These are phyloP conservation scores for Saccharomycodes ludwigii DNA, from an alignment of 805 yeast species.

Conservation along the genomic window DNA sequence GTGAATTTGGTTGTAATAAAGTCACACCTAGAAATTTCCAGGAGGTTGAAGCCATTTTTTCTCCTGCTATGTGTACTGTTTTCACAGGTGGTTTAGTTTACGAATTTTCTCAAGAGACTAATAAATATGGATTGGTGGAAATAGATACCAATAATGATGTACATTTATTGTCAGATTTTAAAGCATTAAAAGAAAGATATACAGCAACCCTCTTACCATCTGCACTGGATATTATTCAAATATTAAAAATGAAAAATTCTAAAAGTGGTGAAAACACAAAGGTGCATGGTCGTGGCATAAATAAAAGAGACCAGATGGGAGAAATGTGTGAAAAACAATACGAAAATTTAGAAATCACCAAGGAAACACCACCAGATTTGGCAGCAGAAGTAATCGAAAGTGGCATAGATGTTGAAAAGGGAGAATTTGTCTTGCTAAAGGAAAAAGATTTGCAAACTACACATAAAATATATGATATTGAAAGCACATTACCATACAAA, in stretches of 20 bases:
- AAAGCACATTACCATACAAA: no score
- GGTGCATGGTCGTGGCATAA: no score
- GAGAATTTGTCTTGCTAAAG: constrained; percentile 35
- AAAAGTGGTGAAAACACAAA: no score
- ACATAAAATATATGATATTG: constrained; percentile 29
- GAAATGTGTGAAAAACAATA: constrained; percentile 31
- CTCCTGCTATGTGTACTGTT: constrained; percentile 57
- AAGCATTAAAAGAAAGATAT: constrained; percentile 35
- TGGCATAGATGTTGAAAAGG: constrained; percentile 38
- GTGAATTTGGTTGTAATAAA: constrained; percentile 87
- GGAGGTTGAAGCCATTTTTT: constrained; percentile 60
- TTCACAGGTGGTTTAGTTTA: constrained; percentile 82
- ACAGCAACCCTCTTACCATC: constrained; percentile 23
- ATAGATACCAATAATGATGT: constrained; percentile 30
- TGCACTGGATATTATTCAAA: no score
- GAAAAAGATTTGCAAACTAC: constrained; percentile 31
- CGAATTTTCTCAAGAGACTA: constrained; percentile 68
- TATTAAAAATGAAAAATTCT: no score
- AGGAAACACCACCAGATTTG: constrained; percentile 28
- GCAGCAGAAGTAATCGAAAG: constrained; percentile 32
- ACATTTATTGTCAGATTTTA: constrained; percentile 34
- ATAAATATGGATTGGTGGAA: constrained; percentile 66
- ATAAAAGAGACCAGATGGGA: no score
- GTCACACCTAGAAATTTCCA: constrained; percentile 69
- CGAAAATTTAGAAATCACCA: constrained; percentile 29